These are phyloP conservation scores for Heritiera fomes DNA, from an alignment of 345 rosid genomes.

Conservation along the genomic window DNA sequence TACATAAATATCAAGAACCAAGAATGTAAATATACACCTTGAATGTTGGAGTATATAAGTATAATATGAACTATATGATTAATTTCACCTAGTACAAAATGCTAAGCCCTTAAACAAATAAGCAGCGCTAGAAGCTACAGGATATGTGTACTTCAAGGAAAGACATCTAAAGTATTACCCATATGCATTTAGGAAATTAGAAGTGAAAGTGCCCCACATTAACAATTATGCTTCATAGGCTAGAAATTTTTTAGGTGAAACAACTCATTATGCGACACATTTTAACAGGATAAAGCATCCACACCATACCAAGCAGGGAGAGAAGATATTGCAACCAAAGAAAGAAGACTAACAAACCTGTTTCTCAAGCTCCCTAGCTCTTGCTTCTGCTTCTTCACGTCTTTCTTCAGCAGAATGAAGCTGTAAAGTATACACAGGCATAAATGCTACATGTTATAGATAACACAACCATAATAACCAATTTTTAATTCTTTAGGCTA, in stretches of 20 bases:
- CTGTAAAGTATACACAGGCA: constrained; percentile 44
- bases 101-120: neutral
- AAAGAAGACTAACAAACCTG: constrained; percentile 54
- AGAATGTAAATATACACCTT: neutral
- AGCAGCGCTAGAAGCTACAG: neutral
- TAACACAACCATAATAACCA: constrained; percentile 17
- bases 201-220: neutral
- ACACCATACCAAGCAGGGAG: neutral
- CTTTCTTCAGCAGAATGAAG: constrained; percentile 78
- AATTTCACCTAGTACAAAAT: neutral
- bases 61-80: neutral
- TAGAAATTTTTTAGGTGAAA: constrained; percentile 2
- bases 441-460: constrained; percentile 26
- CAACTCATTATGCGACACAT: neutral
- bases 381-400: constrained; percentile 84
- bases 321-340: neutral
- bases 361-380: constrained; percentile 96
- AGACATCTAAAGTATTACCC: neutral
- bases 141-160: constrained; percentile 7
- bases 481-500: neutral
- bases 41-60: neutral
- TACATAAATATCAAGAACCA: neutral
- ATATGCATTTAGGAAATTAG: constrained; percentile 1
- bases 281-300: neutral
- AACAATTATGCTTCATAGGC: neutral